phyloP scores from a whole-genome alignment of 2,329 filamentous ascomycete species.

The Diaporthe vexans region DNA sequence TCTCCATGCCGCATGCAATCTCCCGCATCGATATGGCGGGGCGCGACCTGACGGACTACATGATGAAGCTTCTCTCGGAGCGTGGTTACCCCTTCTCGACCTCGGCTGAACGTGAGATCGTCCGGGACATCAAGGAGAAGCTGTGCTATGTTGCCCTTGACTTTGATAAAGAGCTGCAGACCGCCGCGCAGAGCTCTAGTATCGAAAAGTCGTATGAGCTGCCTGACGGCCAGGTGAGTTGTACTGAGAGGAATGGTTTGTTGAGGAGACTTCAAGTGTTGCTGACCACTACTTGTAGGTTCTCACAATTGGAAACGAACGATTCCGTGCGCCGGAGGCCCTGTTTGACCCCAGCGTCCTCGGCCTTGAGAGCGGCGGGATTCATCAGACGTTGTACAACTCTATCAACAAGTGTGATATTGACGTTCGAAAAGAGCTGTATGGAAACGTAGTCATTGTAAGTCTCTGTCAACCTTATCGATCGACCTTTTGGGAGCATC shows the following conservation, averaged over 20 bases:
- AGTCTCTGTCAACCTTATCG: conserved; percentile 55
- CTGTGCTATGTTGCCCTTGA: conserved; percentile 99
- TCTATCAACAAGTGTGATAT: conserved; percentile 99
- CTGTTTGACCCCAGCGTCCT: conserved; percentile 99
- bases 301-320: conserved; percentile 99
- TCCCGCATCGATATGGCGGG: conserved; percentile 99
- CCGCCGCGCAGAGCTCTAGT: conserved; percentile 96
- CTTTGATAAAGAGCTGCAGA: conserved; percentile 99
- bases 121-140: conserved; percentile 96
- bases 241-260: too few species aligned
- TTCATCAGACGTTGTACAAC: conserved; percentile 99
- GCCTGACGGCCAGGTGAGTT: conserved; percentile 84
- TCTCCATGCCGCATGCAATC: conserved; percentile 99
- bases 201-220: conserved; percentile 99
- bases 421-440: conserved; percentile 99
- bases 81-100: conserved; percentile 99
- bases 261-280: not conserved
- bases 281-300: conserved; percentile 60
- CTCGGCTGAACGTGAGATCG: conserved; percentile 78
- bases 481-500: not conserved
- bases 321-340: conserved; percentile 99
- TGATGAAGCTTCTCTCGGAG: conserved; percentile 99
- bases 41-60: conserved; percentile 99
- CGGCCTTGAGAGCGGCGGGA: conserved; percentile 98
- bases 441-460: conserved; percentile 99